These are phyloP conservation scores for Xylaria longipes DNA, from an alignment of 495 filamentous ascomycete genomes.

Conservation along the genomic window DNA sequence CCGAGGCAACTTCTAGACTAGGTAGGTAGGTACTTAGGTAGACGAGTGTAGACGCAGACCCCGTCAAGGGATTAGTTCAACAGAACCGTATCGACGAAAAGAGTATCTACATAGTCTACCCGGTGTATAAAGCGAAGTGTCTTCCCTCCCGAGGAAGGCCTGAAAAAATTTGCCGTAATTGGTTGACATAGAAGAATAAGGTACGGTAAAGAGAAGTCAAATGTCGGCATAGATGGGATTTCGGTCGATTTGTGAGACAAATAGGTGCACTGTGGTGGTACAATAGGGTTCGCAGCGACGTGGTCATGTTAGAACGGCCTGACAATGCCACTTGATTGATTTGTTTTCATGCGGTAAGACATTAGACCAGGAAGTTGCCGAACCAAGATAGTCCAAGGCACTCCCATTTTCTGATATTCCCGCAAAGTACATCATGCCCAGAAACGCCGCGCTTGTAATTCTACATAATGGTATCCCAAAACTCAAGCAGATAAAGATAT, in stretches of 20 bases:
- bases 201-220: neutral
- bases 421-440: constrained; percentile 6
- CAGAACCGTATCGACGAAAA: neutral
- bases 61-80: neutral
- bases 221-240: neutral
- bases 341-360: neutral
- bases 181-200: neutral
- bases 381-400: constrained; percentile 6
- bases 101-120: neutral
- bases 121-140: neutral
- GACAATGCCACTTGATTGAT: neutral
- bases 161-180: neutral
- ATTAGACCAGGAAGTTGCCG: neutral
- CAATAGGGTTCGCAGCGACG: neutral
- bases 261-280: neutral
- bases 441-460: constrained; percentile 28
- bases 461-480: constrained; percentile 20
- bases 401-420: constrained; percentile 14
- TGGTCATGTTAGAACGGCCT: neutral
- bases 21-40: too few relatives aligned
- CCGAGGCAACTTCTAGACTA: constrained; percentile 32
- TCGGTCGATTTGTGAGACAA: neutral
- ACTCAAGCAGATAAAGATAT: neutral
- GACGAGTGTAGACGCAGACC: neutral
- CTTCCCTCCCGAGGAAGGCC: neutral